Conservation (phyloP, 345 rosid genomes). For the Draba incana region DNA sequence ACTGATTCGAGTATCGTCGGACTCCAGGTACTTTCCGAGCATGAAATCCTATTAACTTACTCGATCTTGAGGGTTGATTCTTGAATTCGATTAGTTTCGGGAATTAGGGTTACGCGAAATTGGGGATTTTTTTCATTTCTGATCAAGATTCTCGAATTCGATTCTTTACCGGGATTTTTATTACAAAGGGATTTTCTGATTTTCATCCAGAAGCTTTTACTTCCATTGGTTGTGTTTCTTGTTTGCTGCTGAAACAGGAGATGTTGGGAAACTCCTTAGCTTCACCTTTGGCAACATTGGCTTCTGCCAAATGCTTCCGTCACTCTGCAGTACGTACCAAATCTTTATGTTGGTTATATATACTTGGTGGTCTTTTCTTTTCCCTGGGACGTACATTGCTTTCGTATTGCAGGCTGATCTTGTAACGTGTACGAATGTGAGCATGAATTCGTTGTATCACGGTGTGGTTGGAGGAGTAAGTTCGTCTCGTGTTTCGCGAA, state of each 20-base stretch:
- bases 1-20: no score
- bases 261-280: conserved; percentile 64
- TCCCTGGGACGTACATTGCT: background rate
- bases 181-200: no score
- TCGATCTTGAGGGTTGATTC: background rate
- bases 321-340: conserved; percentile 43
- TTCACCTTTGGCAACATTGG: conserved; percentile 55
- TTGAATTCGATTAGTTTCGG: background rate
- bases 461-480: conserved; percentile 31
- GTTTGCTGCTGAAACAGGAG: conserved; percentile 42
- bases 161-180: no score
- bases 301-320: conserved; percentile 30
- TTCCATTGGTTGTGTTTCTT: background rate
- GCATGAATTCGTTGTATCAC: conserved; percentile 31
- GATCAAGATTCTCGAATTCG: background rate
- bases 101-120: background rate
- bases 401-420: conserved; percentile 53
- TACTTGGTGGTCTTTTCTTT: conserved; percentile 5
- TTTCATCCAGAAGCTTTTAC: no score
- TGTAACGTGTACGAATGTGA: conserved; percentile 37
- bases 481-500: conserved; percentile 29
- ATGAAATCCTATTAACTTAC: background rate
- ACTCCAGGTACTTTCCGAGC: background rate
- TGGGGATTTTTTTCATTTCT: conserved; percentile 16
- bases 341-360: background rate